Evolutionary conservation across 805 yeast species (phyloP).

Genomic region (Starmerella asiatica): DNA sequence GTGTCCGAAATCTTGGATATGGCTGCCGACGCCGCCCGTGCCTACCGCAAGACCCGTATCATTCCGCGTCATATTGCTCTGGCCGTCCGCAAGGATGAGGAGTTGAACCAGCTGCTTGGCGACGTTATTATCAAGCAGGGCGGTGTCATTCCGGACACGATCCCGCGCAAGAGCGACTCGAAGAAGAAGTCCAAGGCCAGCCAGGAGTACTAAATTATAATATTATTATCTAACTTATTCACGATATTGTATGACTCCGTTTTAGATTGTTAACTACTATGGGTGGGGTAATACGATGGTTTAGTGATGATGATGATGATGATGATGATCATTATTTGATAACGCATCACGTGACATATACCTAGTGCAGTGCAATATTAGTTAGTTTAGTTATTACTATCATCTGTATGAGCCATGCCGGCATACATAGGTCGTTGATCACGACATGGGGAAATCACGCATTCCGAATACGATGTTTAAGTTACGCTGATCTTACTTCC

Average conservation of each 20-base stretch:
- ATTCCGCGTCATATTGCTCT: constrained; percentile 94
- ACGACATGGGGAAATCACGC: no score
- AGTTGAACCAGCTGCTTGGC: constrained; percentile 72
- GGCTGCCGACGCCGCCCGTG: constrained; percentile 98
- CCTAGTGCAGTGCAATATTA: no score
- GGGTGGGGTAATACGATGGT: no score
- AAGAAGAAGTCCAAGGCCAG: constrained; percentile 30
- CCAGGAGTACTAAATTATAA: constrained; percentile 28
- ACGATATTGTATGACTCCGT: constrained; percentile 10
- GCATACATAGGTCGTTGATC: no score
- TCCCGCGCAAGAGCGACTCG: constrained; percentile 32
- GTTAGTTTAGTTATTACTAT: no score
- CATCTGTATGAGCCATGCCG: no score
- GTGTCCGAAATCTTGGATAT: constrained; percentile 95
- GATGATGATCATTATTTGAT: no score
- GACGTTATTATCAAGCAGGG: constrained; percentile 95
- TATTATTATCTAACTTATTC: constrained; percentile 15
- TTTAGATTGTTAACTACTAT: no score
- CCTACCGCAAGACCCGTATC: constrained; percentile 87
- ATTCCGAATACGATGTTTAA: no score
- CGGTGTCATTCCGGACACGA: constrained; percentile 89
- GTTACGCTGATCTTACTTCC: no score
- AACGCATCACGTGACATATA: no score
- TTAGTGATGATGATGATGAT: no score
- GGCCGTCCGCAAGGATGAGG: constrained; percentile 97